Conservation (phyloP, 1,284 basidiomycete species). For the Heliocybe sulcata region DNA sequence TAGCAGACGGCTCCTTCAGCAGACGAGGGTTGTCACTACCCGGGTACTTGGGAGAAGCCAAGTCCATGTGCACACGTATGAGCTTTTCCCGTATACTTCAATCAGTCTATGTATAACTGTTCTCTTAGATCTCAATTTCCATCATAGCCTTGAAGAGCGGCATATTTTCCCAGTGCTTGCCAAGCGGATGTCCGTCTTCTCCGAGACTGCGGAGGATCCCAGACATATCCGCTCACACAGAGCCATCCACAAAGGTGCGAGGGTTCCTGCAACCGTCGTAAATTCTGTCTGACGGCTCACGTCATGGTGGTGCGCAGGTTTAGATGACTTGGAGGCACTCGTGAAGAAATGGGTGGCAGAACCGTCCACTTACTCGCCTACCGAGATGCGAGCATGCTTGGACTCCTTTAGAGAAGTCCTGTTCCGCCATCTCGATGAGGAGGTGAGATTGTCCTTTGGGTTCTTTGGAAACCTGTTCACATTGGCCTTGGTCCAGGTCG, state of each 20-base stretch:
- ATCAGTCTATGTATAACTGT: not conserved
- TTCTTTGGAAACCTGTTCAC: not conserved
- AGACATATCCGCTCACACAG: conserved; percentile 56
- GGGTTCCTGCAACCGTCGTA: no score
- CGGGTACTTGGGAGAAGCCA: conserved; percentile 17
- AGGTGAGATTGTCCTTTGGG: conserved; percentile 30
- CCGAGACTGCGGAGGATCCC: conserved; percentile 29
- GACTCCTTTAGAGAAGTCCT: conserved; percentile 59
- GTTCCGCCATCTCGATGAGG: conserved; percentile 63
- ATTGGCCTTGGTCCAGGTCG: conserved; percentile 25
- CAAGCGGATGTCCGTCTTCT: conserved; percentile 54
- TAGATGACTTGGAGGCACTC: conserved; percentile 43
- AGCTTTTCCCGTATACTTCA: not conserved
- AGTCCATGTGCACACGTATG: conserved; percentile 16
- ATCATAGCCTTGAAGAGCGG: conserved; percentile 61
- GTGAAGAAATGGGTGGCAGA: conserved; percentile 39
- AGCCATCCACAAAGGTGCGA: conserved; percentile 56
- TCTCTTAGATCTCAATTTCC: conserved; percentile 45
- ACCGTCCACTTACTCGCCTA: conserved; percentile 46
- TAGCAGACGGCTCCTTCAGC: conserved; percentile 22
- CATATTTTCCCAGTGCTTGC: conserved; percentile 62
- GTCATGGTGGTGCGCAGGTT: conserved; percentile 27
- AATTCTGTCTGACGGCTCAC: not conserved
- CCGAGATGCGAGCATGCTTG: conserved; percentile 49
- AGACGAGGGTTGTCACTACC: conserved; percentile 19